Evolutionary conservation across 148 eudicot species (phyloP), one percentile per base, ranked within the genome.

Genomic region (Vaccinium macrocarpon): DNA sequence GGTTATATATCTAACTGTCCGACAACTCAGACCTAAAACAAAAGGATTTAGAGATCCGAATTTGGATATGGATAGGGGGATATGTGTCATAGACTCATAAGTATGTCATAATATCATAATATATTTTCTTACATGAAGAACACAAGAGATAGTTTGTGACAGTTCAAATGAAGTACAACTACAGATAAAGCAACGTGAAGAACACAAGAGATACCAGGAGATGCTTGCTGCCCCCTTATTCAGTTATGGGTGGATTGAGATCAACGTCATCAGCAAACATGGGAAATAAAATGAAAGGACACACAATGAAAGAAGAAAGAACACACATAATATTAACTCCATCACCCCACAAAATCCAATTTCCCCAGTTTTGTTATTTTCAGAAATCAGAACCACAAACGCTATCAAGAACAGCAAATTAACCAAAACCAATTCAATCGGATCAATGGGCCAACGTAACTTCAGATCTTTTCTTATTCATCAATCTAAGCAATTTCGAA

Each of bases 241-340:
- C 27, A 9, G 70, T 62, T 18, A 57, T 57, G n/a, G 12, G 74
- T 29, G 42, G 66, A 19, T 19, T 61, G 66, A 53, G 15, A 53
- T 53, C 57, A 62, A 62, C 70, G 3, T 21, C 23, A 23, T 62
- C 12, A 62, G 29, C 14, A 62, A 62, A n/a, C 70, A n/a, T 62
- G 29, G 29, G 42, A 74, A 19, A 46, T 48, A 21, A 15, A n/a
- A 15, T 15, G 3, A 6, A 6, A 74, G 10, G 49, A 74, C 4
- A 74, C 21, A 74, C 18, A 74, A 74, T 74, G 23, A 9, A 74
- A 42, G 25, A 74, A 73, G 50, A 5, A 73, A 73, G 76, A 73
- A 42, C 19, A 74, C 0, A 74, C 8, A 18, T 7, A 42, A 23
- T 18, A 74, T 16, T 18, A 16, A 74, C 25, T 42, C 78, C 25